phyloP scores from a whole-genome alignment of 306 rosid species.

The Vigna reflexopilosa region DNA sequence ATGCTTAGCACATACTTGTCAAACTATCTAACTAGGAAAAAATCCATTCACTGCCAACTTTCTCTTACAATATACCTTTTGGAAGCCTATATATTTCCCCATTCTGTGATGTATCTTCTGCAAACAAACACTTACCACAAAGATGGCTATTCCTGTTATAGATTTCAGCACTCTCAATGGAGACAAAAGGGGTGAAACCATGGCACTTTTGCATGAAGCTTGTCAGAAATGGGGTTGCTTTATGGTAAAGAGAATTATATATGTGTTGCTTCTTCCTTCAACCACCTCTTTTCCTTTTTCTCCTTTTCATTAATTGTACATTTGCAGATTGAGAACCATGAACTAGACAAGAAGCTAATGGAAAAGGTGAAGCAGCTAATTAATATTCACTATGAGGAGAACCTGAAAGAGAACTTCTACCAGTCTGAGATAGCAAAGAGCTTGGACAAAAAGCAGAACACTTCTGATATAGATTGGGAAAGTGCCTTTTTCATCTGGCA shows the following conservation, averaged over 20 bases:
- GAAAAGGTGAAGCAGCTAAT: conserved; percentile 75
- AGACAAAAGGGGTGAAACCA: conserved; percentile 61
- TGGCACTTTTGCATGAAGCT: conserved; percentile 73
- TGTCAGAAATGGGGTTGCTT: conserved; percentile 84
- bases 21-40: background rate
- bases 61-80: background rate
- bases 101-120: conserved; percentile 29
- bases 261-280: background rate
- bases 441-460: conserved; percentile 46
- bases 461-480: conserved; percentile 78
- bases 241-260: conserved; percentile 51
- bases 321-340: conserved; percentile 82
- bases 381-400: conserved; percentile 72
- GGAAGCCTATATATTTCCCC: conserved; percentile 62
- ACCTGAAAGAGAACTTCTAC: conserved; percentile 70
- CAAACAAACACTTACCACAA: conserved; percentile 44
- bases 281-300: background rate
- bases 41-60: too few relatives aligned
- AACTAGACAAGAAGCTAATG: conserved; percentile 66
- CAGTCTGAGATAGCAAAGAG: conserved; percentile 66
- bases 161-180: conserved; percentile 75
- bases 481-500: conserved; percentile 83
- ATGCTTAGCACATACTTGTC: conserved; percentile 4
- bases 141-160: conserved; percentile 71
- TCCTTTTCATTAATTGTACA: background rate